Conservation (phyloP, 495 filamentous ascomycete species). For the Penicillium flavigenum region DNA sequence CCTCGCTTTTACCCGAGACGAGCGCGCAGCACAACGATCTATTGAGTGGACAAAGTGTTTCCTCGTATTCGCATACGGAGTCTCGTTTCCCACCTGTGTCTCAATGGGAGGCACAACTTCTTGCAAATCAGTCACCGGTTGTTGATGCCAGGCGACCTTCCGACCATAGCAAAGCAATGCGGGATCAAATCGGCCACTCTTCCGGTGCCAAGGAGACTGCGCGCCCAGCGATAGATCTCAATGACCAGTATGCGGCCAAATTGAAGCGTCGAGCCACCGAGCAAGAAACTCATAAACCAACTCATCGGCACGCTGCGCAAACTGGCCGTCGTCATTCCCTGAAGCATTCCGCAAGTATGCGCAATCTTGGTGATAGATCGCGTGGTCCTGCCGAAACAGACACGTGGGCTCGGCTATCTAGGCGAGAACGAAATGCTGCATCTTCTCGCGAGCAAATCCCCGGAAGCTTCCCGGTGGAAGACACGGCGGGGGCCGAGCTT, state of each 20-base stretch:
- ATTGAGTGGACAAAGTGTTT: constrained; percentile 8
- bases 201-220: constrained; percentile 10
- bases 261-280: constrained; percentile 29
- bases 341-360: constrained; percentile 27
- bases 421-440: constrained; percentile 19
- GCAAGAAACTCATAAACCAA: neutral
- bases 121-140: constrained; percentile 24
- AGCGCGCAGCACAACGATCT: constrained; percentile 3
- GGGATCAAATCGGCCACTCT: neutral
- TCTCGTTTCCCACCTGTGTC: constrained; percentile 47
- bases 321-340: neutral
- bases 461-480: constrained; percentile 35
- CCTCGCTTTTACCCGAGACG: constrained; percentile 30
- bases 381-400: constrained; percentile 9
- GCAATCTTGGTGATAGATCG: constrained; percentile 22
- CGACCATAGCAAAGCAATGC: neutral
- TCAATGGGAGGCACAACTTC: constrained; percentile 42
- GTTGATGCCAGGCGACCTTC: neutral
- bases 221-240: constrained; percentile 1
- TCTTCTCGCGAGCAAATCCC: constrained; percentile 23
- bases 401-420: constrained; percentile 26
- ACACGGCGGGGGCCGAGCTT: constrained; percentile 7
- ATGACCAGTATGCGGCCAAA: neutral
- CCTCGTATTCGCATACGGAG: constrained; percentile 26
- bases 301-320: constrained; percentile 13